phyloP scores from a whole-genome alignment of 2,329 filamentous ascomycete genomes.

The Nigrograna mackinnonii region DNA sequence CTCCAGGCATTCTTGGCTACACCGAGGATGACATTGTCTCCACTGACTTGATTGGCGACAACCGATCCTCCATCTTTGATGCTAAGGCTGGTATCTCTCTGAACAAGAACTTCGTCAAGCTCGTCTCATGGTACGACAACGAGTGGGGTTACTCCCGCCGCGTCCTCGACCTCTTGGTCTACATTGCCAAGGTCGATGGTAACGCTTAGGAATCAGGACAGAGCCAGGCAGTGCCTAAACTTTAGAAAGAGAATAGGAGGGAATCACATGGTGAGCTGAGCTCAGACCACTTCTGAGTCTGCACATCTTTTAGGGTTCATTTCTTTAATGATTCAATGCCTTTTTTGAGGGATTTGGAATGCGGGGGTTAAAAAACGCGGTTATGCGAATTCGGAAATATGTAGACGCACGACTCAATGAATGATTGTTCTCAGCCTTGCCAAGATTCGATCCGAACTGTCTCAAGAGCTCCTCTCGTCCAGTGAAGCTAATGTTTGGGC shows the following conservation, averaged over 20 bases:
- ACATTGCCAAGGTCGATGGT: constrained; percentile 49
- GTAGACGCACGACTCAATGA: no score
- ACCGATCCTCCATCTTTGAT: constrained; percentile 96
- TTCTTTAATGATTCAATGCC: constrained; percentile 1
- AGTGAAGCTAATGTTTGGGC: background rate
- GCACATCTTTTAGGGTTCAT: background rate
- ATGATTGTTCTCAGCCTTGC: background rate
- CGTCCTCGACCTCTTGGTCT: constrained; percentile 55
- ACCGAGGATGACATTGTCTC: constrained; percentile 98
- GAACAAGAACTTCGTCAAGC: constrained; percentile 98
- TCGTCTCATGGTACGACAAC: constrained; percentile 98
- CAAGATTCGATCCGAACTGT: background rate
- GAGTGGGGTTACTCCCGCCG: constrained; percentile 99
- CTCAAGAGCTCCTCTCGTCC: background rate
- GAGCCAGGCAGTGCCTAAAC: constrained; percentile 37
- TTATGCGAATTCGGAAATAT: no score
- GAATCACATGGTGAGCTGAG: background rate
- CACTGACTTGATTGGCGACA: constrained; percentile 89
- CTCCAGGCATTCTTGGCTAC: constrained; percentile 81
- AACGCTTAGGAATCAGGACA: constrained; percentile 46
- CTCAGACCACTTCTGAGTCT: background rate
- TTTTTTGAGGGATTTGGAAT: no score
- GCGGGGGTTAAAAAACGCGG: no score
- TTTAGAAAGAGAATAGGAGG: no score
- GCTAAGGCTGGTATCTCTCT: constrained; percentile 98